These are phyloP conservation scores for Hypoxylon sp. DNA, from an alignment of 2,329 filamentous ascomycete species.

Conservation along the genomic window DNA sequence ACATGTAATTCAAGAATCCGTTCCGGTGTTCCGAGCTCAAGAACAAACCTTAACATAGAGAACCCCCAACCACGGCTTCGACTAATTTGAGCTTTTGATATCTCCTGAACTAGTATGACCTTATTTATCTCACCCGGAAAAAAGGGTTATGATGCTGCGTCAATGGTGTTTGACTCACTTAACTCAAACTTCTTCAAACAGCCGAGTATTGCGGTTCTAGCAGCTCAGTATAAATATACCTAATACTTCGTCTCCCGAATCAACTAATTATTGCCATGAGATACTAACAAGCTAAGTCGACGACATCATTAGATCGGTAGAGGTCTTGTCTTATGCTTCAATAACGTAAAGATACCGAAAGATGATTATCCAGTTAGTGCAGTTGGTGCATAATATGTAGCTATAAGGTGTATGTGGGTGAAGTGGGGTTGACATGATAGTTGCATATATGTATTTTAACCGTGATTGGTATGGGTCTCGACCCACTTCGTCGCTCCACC, in stretches of 20 bases:
- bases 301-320: too few species aligned
- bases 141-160: too few species aligned
- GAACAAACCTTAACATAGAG: neutral
- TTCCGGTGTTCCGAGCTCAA: neutral
- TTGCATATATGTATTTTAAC: slow-evolving; percentile 3
- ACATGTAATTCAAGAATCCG: neutral
- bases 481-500: slow-evolving; percentile 17
- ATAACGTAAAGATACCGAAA: too few species aligned
- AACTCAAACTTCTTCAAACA: neutral
- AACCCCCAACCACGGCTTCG: neutral
- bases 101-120: neutral
- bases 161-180: neutral
- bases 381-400: too few species aligned
- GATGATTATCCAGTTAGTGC: too few species aligned
- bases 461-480: slow-evolving; percentile 1
- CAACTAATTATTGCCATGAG: too few species aligned
- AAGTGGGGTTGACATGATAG: neutral
- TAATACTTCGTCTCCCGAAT: neutral
- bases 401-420: neutral
- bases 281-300: too few species aligned
- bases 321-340: too few species aligned
- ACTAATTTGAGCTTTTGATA: neutral
- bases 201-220: neutral
- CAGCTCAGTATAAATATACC: neutral
- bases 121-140: too few species aligned